Percentiles rank a stretch among this genome's conserved stretches.
Evolutionary conservation across 1,139 yeast species (phyloP).

Genomic region (Suhomyces anneliseae): DNA sequence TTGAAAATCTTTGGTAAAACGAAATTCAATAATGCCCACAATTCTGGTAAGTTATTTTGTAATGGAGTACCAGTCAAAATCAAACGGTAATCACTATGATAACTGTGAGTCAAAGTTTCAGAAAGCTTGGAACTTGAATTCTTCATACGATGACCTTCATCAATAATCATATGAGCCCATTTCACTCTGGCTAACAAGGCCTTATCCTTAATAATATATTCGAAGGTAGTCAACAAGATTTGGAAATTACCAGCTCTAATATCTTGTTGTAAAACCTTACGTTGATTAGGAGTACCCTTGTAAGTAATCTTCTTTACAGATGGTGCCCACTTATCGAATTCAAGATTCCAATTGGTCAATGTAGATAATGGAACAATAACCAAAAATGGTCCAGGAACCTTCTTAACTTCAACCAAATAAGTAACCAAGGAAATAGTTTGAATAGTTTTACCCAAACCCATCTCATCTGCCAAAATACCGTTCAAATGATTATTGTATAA

Average conservation of each 20-base stretch:
- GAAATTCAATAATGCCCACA: conserved; percentile 80
- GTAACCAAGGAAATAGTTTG: conserved; percentile 79
- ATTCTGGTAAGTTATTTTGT: conserved; percentile 80
- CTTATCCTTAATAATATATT: conserved; percentile 73
- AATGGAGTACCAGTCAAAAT: conserved; percentile 87
- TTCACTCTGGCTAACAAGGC: conserved; percentile 64
- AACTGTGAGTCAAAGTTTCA: conserved; percentile 66
- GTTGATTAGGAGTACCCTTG: conserved; percentile 72
- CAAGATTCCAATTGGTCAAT: conserved; percentile 80
- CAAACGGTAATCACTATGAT: conserved; percentile 72
- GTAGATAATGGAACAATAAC: conserved; percentile 85
- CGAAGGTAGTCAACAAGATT: conserved; percentile 76
- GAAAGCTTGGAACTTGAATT: conserved; percentile 75
- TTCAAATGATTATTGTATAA: conserved; percentile 88
- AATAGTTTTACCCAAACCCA: conserved; percentile 89
- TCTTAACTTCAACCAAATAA: conserved; percentile 67
- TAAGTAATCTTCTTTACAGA: conserved; percentile 63
- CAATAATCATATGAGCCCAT: conserved; percentile 87
- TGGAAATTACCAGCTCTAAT: conserved; percentile 69
- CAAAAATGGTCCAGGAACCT: conserved; percentile 67
- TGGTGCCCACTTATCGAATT: conserved; percentile 90
- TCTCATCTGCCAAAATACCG: conserved; percentile 93
- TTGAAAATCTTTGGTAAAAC: conserved; percentile 80
- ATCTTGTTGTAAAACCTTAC: conserved; percentile 63
- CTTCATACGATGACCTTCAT: conserved; percentile 89